Evolutionary conservation across 2,329 filamentous ascomycete species (phyloP).

Genomic region (Chalaropsis ovoidea): DNA sequence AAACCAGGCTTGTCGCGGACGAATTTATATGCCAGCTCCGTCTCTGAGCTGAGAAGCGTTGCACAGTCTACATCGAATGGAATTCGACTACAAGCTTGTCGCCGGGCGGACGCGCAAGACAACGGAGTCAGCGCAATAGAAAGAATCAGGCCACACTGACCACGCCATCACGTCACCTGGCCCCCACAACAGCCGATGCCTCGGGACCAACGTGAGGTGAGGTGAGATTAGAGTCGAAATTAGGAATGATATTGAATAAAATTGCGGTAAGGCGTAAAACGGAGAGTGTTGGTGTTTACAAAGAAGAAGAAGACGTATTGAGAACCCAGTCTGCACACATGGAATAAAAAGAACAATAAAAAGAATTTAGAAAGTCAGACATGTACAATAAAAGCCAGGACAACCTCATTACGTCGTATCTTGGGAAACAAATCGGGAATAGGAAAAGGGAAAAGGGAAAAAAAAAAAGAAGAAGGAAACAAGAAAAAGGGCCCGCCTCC

Average conservation of each 20-base stretch:
- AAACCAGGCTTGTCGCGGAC: too few relatives aligned
- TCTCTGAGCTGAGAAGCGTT: too few relatives aligned
- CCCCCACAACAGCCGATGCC: neutral
- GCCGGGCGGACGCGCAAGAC: too few relatives aligned
- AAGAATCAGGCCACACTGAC: neutral
- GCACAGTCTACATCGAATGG: too few relatives aligned
- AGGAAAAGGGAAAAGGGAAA: neutral
- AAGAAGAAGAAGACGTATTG: neutral
- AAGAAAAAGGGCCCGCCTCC: neutral
- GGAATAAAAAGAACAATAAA: neutral
- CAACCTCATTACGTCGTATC: constrained; percentile 8
- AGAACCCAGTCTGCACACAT: too few relatives aligned
- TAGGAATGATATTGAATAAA: neutral
- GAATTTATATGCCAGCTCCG: too few relatives aligned
- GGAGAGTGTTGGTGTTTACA: neutral
- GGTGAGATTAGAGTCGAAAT: neutral
- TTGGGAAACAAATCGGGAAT: neutral
- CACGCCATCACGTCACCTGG: neutral
- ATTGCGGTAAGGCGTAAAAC: neutral
- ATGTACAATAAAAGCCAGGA: constrained; percentile 1
- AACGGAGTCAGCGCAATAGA: too few relatives aligned
- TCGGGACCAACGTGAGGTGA: neutral
- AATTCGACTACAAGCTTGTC: too few relatives aligned
- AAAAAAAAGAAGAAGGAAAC: neutral
- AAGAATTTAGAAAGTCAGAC: neutral